Percentiles rank a stretch among this genome's conserved stretches.
Conservation (phyloP, 106 monocot genomes). For the Cymbidium sinense region DNA sequence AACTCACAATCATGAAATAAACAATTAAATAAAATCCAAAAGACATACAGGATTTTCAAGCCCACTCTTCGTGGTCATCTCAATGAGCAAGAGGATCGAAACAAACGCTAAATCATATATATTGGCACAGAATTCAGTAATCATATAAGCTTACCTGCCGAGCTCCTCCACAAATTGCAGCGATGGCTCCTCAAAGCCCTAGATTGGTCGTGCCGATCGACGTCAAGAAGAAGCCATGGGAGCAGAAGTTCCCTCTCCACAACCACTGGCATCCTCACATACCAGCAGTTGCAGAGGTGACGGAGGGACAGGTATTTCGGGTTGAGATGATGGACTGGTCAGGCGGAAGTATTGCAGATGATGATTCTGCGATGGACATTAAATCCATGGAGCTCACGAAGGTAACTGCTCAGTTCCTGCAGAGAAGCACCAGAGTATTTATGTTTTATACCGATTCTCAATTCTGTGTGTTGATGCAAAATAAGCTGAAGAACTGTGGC, state of each 20-base stretch:
- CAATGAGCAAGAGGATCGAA: too few relatives aligned
- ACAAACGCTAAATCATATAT: too few relatives aligned
- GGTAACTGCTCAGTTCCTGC: constrained; percentile 28
- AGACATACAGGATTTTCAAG: background rate
- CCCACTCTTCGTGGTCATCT: background rate
- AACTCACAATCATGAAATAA: too few relatives aligned
- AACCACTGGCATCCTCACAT: constrained; percentile 84
- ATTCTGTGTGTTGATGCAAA: background rate
- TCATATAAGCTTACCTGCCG: background rate
- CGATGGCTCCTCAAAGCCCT: constrained; percentile 60
- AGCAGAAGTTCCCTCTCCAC: constrained; percentile 58
- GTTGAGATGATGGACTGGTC: constrained; percentile 83
- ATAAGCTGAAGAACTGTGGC: background rate
- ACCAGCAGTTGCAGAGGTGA: constrained; percentile 64
- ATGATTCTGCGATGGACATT: constrained; percentile 61
- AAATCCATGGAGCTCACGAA: constrained; percentile 50
- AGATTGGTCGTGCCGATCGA: constrained; percentile 61
- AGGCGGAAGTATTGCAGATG: constrained; percentile 51
- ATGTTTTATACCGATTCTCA: background rate
- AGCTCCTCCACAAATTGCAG: background rate
- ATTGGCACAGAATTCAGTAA: background rate
- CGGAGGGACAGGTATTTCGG: constrained; percentile 55
- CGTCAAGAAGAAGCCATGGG: constrained; percentile 75
- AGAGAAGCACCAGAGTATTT: background rate
- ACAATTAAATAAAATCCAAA: background rate